A percentile compares a stretch with the other conserved stretches of the same genome.
Conservation (phyloP, 108 stramenopile species). For the Cyclotella baltica region DNA sequence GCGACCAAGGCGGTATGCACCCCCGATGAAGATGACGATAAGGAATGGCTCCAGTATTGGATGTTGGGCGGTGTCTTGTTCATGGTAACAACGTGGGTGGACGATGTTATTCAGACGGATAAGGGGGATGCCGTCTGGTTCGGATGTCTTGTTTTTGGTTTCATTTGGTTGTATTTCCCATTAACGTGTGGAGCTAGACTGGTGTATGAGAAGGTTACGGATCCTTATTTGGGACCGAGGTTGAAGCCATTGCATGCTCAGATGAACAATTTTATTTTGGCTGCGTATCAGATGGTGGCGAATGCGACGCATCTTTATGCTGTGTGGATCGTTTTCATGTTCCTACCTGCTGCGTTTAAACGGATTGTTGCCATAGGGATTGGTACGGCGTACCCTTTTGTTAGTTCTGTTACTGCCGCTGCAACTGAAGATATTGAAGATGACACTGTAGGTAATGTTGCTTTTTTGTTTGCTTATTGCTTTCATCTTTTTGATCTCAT, state of each 20-base stretch:
- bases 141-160: slow-evolving; percentile 32
- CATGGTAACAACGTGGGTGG: slow-evolving; percentile 50
- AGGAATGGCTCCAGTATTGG: slow-evolving; percentile 52
- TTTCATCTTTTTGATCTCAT: slow-evolving; percentile 1
- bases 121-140: slow-evolving; percentile 33
- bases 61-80: slow-evolving; percentile 46
- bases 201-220: slow-evolving; percentile 49
- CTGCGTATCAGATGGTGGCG: slow-evolving; percentile 20
- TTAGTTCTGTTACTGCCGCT: slow-evolving; percentile 46
- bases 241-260: slow-evolving; percentile 21
- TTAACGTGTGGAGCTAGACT: slow-evolving; percentile 55
- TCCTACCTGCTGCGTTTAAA: slow-evolving; percentile 53
- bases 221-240: slow-evolving; percentile 50
- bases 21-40: slow-evolving; percentile 44
- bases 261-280: slow-evolving; percentile 36
- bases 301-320: slow-evolving; percentile 59
- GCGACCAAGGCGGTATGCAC: slow-evolving; percentile 48
- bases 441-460: slow-evolving; percentile 40
- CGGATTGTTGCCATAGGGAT: slow-evolving; percentile 54
- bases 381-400: slow-evolving; percentile 61
- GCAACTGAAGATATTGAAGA: slow-evolving; percentile 57
- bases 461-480: neutral
- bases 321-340: slow-evolving; percentile 60
- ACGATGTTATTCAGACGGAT: slow-evolving; percentile 27
- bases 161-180: slow-evolving; percentile 62